A percentile compares a stretch with the other conserved stretches of the same genome.
These are phyloP conservation scores for Hansenula lynferdii DNA, from an alignment of 1,139 yeast genomes.

Conservation along the genomic window DNA sequence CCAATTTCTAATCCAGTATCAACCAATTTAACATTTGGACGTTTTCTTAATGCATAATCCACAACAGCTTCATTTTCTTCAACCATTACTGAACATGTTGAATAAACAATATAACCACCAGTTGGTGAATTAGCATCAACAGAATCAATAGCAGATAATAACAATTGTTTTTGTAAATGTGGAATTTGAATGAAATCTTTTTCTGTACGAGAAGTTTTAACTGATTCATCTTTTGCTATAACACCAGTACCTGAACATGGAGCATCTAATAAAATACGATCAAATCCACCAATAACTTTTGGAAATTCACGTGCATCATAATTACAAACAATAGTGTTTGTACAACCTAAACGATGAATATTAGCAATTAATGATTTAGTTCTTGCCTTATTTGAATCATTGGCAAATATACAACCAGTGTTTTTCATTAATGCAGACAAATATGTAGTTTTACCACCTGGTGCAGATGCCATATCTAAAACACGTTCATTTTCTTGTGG, in stretches of 20 bases:
- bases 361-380: conserved; percentile 96
- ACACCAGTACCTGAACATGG: conserved; percentile 99
- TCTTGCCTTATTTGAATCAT: conserved; percentile 94
- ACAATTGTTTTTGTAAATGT: conserved; percentile 89
- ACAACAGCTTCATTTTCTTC: conserved; percentile 99
- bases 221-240: conserved; percentile 94
- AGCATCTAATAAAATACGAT: conserved; percentile 91
- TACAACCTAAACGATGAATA: conserved; percentile 95
- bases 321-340: conserved; percentile 93
- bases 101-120: conserved; percentile 94
- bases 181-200: conserved; percentile 97
- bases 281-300: conserved; percentile 97
- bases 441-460: conserved; percentile 98
- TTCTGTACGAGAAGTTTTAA: conserved; percentile 89
- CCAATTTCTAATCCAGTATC: conserved; percentile 95
- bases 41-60: conserved; percentile 93
- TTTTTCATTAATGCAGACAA: conserved; percentile 96
- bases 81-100: conserved; percentile 97
- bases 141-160: conserved; percentile 94
- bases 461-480: conserved; percentile 99
- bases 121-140: conserved; percentile 89
- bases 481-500: conserved; percentile 96
- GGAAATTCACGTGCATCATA: conserved; percentile 99
- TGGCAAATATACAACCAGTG: conserved; percentile 96
- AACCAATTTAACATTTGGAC: conserved; percentile 94